phyloP scores from a whole-genome alignment of 176 grass and related monocot species.

The Carex pumila region DNA sequence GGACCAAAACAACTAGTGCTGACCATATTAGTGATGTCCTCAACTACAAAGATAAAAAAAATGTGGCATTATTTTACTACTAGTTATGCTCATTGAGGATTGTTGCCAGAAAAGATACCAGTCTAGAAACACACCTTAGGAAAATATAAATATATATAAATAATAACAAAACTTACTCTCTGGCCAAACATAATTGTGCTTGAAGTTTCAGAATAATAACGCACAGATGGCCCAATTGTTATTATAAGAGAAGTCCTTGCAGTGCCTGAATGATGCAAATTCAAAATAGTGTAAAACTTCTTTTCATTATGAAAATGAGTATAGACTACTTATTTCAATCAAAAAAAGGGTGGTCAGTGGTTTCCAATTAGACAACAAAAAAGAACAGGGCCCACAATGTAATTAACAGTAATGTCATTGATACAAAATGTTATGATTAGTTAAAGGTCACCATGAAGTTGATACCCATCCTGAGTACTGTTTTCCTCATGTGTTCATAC shows the following conservation, averaged over 20 bases:
- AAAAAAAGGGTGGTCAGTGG: neutral
- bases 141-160: neutral
- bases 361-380: neutral
- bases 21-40: neutral
- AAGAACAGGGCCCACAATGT: neutral
- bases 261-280: constrained; percentile 51
- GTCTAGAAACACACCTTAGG: neutral
- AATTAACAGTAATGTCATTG: neutral
- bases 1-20: neutral
- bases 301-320: neutral
- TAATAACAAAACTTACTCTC: constrained; percentile 55
- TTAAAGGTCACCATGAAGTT: neutral
- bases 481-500: neutral
- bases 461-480: neutral
- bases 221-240: constrained; percentile 80
- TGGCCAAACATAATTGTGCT: constrained; percentile 93
- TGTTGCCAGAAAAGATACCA: neutral
- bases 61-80: neutral
- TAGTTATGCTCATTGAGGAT: neutral
- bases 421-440: neutral
- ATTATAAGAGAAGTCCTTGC: constrained; percentile 92
- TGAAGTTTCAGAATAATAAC: constrained; percentile 92
- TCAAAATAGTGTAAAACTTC: neutral
- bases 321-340: neutral
- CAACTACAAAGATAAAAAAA: constrained; percentile 18